Base-by-base conservation (phyloP, 768 basidiomycete species). In the Panaeolus cyanescens region DNA sequence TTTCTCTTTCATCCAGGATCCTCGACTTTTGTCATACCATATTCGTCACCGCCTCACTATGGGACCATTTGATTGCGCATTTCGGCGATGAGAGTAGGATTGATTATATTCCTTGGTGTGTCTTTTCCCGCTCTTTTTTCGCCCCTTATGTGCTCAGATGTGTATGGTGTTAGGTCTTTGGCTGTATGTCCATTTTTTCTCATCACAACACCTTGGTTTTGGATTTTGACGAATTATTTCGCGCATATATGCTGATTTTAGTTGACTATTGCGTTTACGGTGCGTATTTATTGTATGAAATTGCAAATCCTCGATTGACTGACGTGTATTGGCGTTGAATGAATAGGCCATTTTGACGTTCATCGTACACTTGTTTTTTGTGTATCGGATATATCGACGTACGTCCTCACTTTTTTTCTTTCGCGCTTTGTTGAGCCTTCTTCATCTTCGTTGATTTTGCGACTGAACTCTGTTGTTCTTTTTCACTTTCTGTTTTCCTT, bases 311-410 rank as follows among this genome's bases (percentile, higher is more conserved):
- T 25, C 25, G 28, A 9, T 4, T 53, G 12, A 32, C 31, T 34
- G 12, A 36, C 9, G 10, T 12, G 17, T 32, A 1, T 19, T 6
- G 1, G n/a, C 12, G 36, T n/a, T n/a, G n/a, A n/a, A 37, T 37
- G 2, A 13, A 12, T 40, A 79, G 82, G 83, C 81, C 0, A 65
- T 80, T 28, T 70, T 83, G 31, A 84, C 83, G 0, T 78, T 83
- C 55, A 72, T 83, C 25, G 83, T 85, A 4, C 83, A 85, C 60
- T 80, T 83, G 82, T 70, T 69, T 40, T 71, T 79, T 54, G 71
- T 76, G 1, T 73, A 78, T 59, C 74, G 80, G 54, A 81, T 82
- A 32, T 74, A 75, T 62, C 79, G 73, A 68, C 65, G 80, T 81
- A 58, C 65, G 75, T 53, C 30, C 31, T 36, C 8, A 56, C n/a